A percentile compares a stretch with the other conserved stretches of the same genome.
Conservation (phyloP, 2,329 filamentous ascomycete species). For the Exutisphaerella laricina region DNA sequence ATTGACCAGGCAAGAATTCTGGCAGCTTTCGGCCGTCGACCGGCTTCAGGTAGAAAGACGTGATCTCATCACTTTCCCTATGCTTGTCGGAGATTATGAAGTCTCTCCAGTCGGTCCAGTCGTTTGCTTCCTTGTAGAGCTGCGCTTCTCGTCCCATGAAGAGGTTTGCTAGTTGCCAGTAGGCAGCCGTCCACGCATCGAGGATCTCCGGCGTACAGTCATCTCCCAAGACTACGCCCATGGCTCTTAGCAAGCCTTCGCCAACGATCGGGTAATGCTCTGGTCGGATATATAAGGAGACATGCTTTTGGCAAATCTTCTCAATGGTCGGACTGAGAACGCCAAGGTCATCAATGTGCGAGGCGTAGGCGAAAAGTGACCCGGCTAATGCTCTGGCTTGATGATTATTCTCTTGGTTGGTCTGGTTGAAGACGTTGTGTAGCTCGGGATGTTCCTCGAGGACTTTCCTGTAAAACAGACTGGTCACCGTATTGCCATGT, state of each 20-base stretch:
- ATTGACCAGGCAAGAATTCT: slow-evolving; percentile 63
- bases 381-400: slow-evolving; percentile 65
- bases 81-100: slow-evolving; percentile 63
- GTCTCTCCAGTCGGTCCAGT: slow-evolving; percentile 62
- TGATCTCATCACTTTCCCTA: slow-evolving; percentile 62
- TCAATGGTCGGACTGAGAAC: slow-evolving; percentile 54
- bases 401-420: slow-evolving; percentile 61
- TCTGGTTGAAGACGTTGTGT: slow-evolving; percentile 64
- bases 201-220: slow-evolving; percentile 61
- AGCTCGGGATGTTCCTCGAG: slow-evolving; percentile 60
- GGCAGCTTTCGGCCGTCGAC: slow-evolving; percentile 58
- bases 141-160: slow-evolving; percentile 61
- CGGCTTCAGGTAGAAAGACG: slow-evolving; percentile 64
- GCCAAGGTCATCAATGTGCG: slow-evolving; percentile 64
- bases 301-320: slow-evolving; percentile 72
- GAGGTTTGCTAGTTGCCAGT: slow-evolving; percentile 67
- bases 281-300: slow-evolving; percentile 60
- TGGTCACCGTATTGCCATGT: slow-evolving; percentile 63
- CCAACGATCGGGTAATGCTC: slow-evolving; percentile 68
- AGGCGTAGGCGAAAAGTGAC: slow-evolving; percentile 65
- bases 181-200: slow-evolving; percentile 65
- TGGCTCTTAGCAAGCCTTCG: slow-evolving; percentile 61
- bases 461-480: slow-evolving; percentile 67
- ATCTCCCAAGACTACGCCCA: slow-evolving; percentile 60
- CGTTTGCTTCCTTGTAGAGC: slow-evolving; percentile 56